Base-by-base conservation (phyloP, 495 filamentous ascomycete species). In the Lophiostoma macrostomum region DNA sequence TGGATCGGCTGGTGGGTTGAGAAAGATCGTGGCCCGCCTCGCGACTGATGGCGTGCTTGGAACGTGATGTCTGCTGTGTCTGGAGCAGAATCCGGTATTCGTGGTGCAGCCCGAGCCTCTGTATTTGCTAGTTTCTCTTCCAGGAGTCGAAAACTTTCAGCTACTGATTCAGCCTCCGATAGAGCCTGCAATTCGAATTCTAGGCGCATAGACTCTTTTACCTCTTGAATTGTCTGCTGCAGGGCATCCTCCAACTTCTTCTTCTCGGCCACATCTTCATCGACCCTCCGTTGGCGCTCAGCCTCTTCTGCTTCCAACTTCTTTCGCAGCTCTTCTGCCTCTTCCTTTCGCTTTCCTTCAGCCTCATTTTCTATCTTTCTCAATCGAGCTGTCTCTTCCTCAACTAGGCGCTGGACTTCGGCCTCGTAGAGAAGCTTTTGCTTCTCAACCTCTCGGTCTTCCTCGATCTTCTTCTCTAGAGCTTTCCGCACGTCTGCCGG, bases 401-500 rank as follows among this genome's bases (percentile, higher is more conserved):
- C 52, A 13, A 53, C 36, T 1, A 32, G 40, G 12, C 46, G 48
- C 27, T 43, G 32, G 16, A 57, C 46, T 23, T 62, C 52, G 10
- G 42, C 52, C 7, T 64, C 67, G 24, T 60, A 49, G 14, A 49
- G 10, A 29, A 24, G 34, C 37, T 45, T 60, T 29, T 34, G 16
- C 16, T 32, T 30, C 31, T 50, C 62, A 31, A 63, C 63, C 34
- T 70, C 75, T 58, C 77, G 74, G 16, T 60, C 50, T 45, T 82
- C 61, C 27, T 73, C 67, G 4, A 70, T 59, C 23, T 73, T 64
- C 19, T 66, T 32, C 6, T 73, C 68, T 24, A 74, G 39, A 25
- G 61, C 45, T 29, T 64, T 51, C 16, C 63, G 32, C 34, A 82
- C 48, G 31, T 78, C 76, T 5, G 77, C 75, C 1, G 81, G 79